phyloP scores from a whole-genome alignment of 306 rosid species.

The Rosa chinensis region DNA sequence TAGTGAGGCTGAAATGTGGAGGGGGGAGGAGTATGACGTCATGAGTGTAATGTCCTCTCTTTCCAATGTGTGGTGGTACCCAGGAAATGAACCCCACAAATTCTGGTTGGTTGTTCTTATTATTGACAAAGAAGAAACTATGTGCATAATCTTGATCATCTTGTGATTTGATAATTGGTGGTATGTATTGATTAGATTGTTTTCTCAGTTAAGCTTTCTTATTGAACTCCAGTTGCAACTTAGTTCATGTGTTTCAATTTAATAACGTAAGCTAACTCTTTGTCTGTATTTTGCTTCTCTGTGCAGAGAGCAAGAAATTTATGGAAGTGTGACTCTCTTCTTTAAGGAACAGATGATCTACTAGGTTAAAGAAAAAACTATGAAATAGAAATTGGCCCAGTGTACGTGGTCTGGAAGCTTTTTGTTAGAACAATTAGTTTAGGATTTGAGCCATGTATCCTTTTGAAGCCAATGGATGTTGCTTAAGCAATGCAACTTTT shows the following conservation, averaged over 20 bases:
- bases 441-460: no score
- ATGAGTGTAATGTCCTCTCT: background rate
- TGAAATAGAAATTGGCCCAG: background rate
- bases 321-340: slow-evolving; percentile 84
- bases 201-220: background rate
- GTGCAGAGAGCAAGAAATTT: slow-evolving; percentile 74
- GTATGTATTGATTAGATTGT: background rate
- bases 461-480: no score
- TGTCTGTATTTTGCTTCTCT: slow-evolving; percentile 27
- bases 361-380: background rate
- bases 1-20: background rate
- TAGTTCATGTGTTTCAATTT: background rate
- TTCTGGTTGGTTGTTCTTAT: background rate
- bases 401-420: no score
- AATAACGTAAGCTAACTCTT: slow-evolving; percentile 12
- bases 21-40: no score
- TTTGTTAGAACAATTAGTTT: no score
- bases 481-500: no score
- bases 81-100: no score
- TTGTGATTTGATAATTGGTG: background rate
- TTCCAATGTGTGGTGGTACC: background rate
- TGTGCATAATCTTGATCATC: background rate
- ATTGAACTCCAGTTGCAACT: background rate
- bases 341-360: slow-evolving; percentile 59
- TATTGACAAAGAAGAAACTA: background rate